phyloP scores from a whole-genome alignment of 768 basidiomycete genomes.

The Leccinum olivaceopallidum region DNA sequence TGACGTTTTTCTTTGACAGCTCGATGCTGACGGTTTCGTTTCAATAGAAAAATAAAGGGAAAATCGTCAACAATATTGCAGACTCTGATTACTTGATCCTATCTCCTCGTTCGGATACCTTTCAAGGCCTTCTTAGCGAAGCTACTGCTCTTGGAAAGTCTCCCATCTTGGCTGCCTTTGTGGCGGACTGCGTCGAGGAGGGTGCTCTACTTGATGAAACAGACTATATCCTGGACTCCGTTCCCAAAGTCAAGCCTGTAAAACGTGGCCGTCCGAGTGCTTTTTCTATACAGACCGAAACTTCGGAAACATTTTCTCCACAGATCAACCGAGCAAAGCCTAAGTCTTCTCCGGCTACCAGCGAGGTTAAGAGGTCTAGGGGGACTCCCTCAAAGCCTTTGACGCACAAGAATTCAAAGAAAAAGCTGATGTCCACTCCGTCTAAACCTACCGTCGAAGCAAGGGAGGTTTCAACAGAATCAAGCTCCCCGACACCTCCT shows the following conservation, averaged over 20 bases:
- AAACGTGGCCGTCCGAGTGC: slow-evolving; percentile 26
- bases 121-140: slow-evolving; percentile 45
- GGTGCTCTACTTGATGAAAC: slow-evolving; percentile 44
- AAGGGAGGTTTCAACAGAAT: slow-evolving; percentile 3
- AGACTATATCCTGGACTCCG: slow-evolving; percentile 44
- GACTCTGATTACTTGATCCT: slow-evolving; percentile 65
- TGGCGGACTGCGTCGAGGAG: slow-evolving; percentile 51
- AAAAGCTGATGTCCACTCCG: background rate
- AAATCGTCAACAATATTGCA: slow-evolving; percentile 50
- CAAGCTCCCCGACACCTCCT: slow-evolving; percentile 49
- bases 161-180: slow-evolving; percentile 54
- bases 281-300: slow-evolving; percentile 16
- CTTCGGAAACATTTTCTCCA: slow-evolving; percentile 2
- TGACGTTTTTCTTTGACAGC: background rate
- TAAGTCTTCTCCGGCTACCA: slow-evolving; percentile 5
- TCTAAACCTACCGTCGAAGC: background rate
- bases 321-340: slow-evolving; percentile 7
- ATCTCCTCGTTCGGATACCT: slow-evolving; percentile 50
- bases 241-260: slow-evolving; percentile 21
- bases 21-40: background rate
- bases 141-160: slow-evolving; percentile 38
- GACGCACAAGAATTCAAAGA: slow-evolving; percentile 12
- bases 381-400: slow-evolving; percentile 11
- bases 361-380: slow-evolving; percentile 3
- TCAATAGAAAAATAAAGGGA: slow-evolving; percentile 65